phyloP scores from a whole-genome alignment of 352 stramenopile genomes.

The Blastocystis sp. region DNA sequence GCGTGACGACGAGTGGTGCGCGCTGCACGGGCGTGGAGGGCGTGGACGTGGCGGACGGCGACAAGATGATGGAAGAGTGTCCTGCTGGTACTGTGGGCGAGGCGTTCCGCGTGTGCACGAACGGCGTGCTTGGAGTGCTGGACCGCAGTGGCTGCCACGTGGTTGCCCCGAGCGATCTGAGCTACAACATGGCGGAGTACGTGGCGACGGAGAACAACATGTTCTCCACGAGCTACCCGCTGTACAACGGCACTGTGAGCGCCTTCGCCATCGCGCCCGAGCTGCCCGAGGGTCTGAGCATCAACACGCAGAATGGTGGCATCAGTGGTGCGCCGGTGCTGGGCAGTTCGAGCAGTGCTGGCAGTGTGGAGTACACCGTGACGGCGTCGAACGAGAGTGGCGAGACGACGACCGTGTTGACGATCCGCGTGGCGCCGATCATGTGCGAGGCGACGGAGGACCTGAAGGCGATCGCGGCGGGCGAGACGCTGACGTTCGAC shows the following conservation, averaged over 20 bases:
- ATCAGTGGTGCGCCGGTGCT: constrained; percentile 25
- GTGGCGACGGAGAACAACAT: background rate
- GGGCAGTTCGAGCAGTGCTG: background rate
- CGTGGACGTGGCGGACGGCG: constrained; percentile 11
- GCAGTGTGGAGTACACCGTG: background rate
- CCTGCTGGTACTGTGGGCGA: background rate
- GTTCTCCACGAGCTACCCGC: background rate
- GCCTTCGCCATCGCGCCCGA: no score
- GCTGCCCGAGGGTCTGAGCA: background rate
- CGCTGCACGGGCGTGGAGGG: constrained; percentile 32
- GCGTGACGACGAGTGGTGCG: no score
- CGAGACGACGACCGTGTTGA: background rate
- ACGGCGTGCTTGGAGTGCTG: background rate
- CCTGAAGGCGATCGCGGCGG: background rate
- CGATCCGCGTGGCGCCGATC: background rate
- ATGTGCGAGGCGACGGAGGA: constrained; percentile 19
- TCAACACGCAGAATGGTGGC: constrained; percentile 18
- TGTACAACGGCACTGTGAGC: background rate
- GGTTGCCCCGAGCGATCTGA: background rate
- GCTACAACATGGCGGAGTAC: background rate
- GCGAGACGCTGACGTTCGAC: background rate
- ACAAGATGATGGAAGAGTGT: background rate
- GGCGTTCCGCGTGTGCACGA: background rate
- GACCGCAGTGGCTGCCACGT: background rate
- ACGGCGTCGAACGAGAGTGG: no score